Conservation (phyloP, 2,329 filamentous ascomycete species). For the Huntiella abstrusa region DNA sequence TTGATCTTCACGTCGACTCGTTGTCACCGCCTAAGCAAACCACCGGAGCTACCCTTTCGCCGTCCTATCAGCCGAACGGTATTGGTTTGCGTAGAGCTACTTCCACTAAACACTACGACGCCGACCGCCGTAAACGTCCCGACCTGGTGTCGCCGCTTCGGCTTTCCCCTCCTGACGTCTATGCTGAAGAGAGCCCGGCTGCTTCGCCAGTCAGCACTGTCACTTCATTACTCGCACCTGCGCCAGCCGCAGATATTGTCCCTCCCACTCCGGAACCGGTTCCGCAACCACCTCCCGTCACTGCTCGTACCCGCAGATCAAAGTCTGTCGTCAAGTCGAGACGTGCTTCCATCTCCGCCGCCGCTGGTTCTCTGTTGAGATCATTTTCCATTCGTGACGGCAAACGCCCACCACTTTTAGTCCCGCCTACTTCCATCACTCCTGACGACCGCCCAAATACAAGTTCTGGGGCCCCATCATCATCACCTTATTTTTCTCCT, state of each 20-base stretch:
- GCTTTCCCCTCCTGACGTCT: constrained; percentile 8
- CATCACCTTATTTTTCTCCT: neutral
- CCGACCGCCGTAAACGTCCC: constrained; percentile 5
- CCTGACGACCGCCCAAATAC: neutral
- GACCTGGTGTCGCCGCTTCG: constrained; percentile 11
- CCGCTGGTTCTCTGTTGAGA: neutral
- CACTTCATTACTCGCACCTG: neutral
- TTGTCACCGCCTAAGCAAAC: neutral
- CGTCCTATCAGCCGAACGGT: neutral
- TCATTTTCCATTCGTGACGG: constrained; percentile 5
- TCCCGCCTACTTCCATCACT: neutral
- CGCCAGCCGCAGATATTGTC: neutral
- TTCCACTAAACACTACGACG: constrained; percentile 11
- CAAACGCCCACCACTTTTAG: neutral
- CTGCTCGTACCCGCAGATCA: neutral
- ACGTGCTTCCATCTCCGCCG: neutral
- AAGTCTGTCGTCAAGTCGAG: neutral
- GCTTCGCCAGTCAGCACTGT: neutral
- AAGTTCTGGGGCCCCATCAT: neutral
- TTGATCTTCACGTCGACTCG: constrained; percentile 1
- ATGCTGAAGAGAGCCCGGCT: neutral
- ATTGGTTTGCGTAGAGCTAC: constrained; percentile 8
- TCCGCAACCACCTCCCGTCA: neutral
- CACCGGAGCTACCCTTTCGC: neutral
- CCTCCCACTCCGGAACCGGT: neutral